phyloP scores from a whole-genome alignment of 2,329 filamentous ascomycete genomes.

The Xylaria arbuscula region DNA sequence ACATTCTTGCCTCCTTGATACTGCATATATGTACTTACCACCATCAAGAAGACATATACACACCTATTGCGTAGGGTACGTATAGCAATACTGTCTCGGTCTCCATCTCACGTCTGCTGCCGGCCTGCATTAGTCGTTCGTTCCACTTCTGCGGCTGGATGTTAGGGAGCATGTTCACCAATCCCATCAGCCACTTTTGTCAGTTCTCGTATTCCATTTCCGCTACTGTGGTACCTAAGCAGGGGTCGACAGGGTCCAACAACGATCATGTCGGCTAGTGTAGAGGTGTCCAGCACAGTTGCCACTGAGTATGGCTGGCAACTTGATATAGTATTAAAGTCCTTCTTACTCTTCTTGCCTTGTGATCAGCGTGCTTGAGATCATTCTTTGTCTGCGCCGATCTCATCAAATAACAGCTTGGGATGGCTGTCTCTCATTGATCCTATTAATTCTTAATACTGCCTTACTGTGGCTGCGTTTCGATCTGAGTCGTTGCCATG shows the following conservation, averaged over 20 bases:
- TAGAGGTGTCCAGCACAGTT: neutral
- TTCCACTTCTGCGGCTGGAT: conserved; percentile 38
- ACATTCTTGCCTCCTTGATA: conserved; percentile 16
- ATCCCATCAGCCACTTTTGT: conserved; percentile 35
- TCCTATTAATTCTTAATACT: conserved; percentile 30
- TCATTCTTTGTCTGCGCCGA: conserved; percentile 13
- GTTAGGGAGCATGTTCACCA: conserved; percentile 29
- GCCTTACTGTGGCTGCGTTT: conserved; percentile 11
- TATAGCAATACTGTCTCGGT: conserved; percentile 30
- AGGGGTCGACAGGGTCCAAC: conserved; percentile 20
- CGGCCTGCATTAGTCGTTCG: conserved; percentile 39
- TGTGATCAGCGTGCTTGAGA: neutral
- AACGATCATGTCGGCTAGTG: neutral
- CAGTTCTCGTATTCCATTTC: conserved; percentile 36
- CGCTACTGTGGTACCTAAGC: conserved; percentile 29
- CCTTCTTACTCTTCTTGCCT: conserved; percentile 2
- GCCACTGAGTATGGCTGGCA: conserved; percentile 7
- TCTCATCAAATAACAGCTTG: conserved; percentile 14
- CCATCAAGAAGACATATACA: conserved; percentile 2
- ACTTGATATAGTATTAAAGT: conserved; percentile 24
- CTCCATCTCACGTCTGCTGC: conserved; percentile 24
- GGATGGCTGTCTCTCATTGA: conserved; percentile 27
- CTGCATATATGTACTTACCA: conserved; percentile 13
- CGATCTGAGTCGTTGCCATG: conserved; percentile 43
- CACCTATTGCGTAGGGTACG: neutral